Conservation (phyloP, 768 basidiomycete species). For the Amanita inopinata region DNA sequence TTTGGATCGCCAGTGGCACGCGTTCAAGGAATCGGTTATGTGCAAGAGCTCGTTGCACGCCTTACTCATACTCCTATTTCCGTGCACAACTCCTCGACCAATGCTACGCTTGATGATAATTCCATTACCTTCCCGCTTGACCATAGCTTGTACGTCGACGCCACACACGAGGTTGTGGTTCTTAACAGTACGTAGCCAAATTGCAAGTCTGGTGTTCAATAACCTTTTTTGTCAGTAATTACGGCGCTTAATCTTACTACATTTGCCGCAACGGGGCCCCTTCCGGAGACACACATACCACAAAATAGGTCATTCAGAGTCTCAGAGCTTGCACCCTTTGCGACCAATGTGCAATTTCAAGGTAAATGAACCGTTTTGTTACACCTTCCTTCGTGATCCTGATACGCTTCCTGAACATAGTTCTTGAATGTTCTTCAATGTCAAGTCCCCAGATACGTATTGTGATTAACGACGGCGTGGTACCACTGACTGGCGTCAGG, state of each 20-base stretch:
- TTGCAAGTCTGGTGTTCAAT: neutral
- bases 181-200: constrained; percentile 53
- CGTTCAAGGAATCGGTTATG: constrained; percentile 67
- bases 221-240: constrained; percentile 38
- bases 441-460: constrained; percentile 60
- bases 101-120: constrained; percentile 68
- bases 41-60: constrained; percentile 78
- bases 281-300: constrained; percentile 67
- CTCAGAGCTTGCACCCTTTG: constrained; percentile 77
- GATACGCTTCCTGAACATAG: constrained; percentile 26
- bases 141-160: constrained; percentile 76
- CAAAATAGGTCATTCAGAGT: constrained; percentile 56
- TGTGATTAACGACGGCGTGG: constrained; percentile 82
- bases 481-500: constrained; percentile 66
- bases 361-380: constrained; percentile 31
- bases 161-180: constrained; percentile 87
- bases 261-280: constrained; percentile 62
- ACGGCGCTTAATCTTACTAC: constrained; percentile 78
- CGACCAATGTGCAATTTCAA: constrained; percentile 85
- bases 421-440: constrained; percentile 48
- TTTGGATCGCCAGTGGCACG: constrained; percentile 79
- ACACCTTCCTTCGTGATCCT: constrained; percentile 4
- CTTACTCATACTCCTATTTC: constrained; percentile 68
- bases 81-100: constrained; percentile 73
- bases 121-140: constrained; percentile 60